Percentiles rank a stretch among this genome's conserved stretches.
Conservation (phyloP, 768 basidiomycete species). For the Mycena rosella region DNA sequence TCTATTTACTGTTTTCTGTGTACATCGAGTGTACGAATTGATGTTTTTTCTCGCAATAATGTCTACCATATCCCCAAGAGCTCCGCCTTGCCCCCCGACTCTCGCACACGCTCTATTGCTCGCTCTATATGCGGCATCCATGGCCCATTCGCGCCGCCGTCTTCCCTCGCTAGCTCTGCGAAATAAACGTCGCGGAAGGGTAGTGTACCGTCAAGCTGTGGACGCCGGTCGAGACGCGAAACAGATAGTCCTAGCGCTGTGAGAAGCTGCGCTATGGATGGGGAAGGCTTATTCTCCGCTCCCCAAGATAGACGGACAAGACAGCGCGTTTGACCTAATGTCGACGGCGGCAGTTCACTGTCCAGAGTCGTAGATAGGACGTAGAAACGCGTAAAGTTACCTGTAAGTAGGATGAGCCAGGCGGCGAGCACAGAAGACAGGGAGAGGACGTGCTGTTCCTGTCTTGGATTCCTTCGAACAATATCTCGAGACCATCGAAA, state of each 20-base stretch:
- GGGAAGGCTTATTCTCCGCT: background rate
- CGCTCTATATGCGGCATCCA: constrained; percentile 18
- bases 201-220: constrained; percentile 52
- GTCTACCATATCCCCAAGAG: constrained; percentile 32
- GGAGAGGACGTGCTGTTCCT: constrained; percentile 55
- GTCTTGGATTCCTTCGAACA: constrained; percentile 76
- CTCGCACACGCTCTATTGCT: constrained; percentile 20
- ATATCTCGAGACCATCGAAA: constrained; percentile 72
- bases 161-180: constrained; percentile 61
- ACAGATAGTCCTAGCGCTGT: constrained; percentile 56
- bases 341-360: constrained; percentile 31
- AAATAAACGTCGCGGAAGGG: constrained; percentile 76
- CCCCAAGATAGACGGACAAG: constrained; percentile 21
- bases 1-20: constrained; percentile 32
- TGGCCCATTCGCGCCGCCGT: background rate
- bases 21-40: constrained; percentile 28
- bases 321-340: constrained; percentile 23
- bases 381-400: constrained; percentile 79
- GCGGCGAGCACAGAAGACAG: constrained; percentile 13
- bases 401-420: constrained; percentile 49
- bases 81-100: constrained; percentile 11
- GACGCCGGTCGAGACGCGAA: constrained; percentile 74
- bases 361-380: constrained; percentile 59
- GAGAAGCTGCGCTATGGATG: constrained; percentile 45
- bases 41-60: background rate